Base-by-base conservation (phyloP, 441 rosid species). In the Biscutella auriculata region DNA sequence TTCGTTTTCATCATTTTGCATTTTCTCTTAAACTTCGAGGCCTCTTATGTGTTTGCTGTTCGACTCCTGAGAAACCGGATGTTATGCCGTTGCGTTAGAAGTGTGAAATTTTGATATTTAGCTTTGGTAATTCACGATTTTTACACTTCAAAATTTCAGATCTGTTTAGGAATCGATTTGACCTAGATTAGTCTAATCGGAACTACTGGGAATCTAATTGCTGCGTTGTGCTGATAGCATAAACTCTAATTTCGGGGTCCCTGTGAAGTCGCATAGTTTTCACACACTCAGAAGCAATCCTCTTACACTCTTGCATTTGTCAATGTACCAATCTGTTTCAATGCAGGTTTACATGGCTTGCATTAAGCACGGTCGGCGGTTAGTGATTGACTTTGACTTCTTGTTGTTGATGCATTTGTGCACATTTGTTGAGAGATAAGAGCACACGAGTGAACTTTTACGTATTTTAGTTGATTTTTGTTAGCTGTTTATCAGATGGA, bases 311-410 rank as follows among this genome's bases (percentile, higher is more conserved):
- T 65, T 27, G 6, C 9, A 52, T 53, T 6, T 55, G 33, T n/a
- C n/a, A 37, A 16, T 10, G 16, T 65, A 36, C 34, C 39, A 10
- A 65, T 49, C 21, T 39, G 63, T 56, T 60, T 60, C 23, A 62
- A 71, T 53, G 76, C 85, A 91, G 98, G 91, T 87, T 41, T 81
- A 85, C 55, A 87, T 91, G 98, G 96, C 95, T 35, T 87, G 98
- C 70, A 68, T 91, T 64, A 79, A 76, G 55, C 87, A 82, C 0
- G 95, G 93, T 25, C 77, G 79, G 33, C 73, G 84, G 98, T 85
- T 71, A 76, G 90, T 58, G 29, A 8, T 44, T 11, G 36, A 56
- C 11, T 49, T 55, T 28, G 35, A 7, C 13, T 30, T 28, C 39
- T 43, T 43, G 13, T 13, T 49, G 23, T 33, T 3, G 39, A 49